phyloP scores from a whole-genome alignment of 768 basidiomycete species.

The Auricularia auricula-judae region DNA sequence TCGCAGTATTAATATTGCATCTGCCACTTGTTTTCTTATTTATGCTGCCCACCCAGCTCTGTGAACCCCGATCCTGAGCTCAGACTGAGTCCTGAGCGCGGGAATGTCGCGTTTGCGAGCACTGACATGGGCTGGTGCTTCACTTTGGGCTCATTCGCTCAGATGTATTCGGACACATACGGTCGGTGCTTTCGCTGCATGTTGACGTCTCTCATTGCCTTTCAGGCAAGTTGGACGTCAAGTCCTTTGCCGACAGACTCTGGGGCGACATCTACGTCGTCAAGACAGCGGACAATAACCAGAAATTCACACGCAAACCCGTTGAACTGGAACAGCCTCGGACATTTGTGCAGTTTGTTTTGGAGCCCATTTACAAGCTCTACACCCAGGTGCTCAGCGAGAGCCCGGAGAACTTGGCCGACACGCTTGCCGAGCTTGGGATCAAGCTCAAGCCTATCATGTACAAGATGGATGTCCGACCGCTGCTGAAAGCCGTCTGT shows the following conservation, averaged over 20 bases:
- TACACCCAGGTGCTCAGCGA: conserved; percentile 93
- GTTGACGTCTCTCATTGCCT: background rate
- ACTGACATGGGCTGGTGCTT: conserved; percentile 98
- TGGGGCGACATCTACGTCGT: conserved; percentile 97
- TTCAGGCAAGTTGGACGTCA: conserved; percentile 67
- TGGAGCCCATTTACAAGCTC: conserved; percentile 94
- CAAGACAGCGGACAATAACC: conserved; percentile 45
- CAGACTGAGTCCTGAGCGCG: conserved; percentile 85
- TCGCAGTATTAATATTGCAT: conserved; percentile 9
- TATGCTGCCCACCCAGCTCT: conserved; percentile 28
- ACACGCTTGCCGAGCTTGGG: conserved; percentile 62
- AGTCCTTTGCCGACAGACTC: conserved; percentile 76
- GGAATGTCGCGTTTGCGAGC: conserved; percentile 95
- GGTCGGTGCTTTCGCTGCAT: conserved; percentile 32
- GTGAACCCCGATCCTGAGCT: conserved; percentile 85
- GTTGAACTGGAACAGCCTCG: conserved; percentile 68
- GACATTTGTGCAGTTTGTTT: conserved; percentile 90
- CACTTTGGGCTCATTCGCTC: conserved; percentile 85
- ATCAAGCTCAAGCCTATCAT: conserved; percentile 85
- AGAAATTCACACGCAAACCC: conserved; percentile 84
- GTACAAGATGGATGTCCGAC: conserved; percentile 98
- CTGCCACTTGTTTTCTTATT: background rate
- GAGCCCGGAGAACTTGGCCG: conserved; percentile 78
- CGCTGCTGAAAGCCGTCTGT: conserved; percentile 83
- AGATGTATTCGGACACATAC: conserved; percentile 92